These are phyloP conservation scores for Boletellus dicymbophilus DNA, from an alignment of 1,284 basidiomycete genomes.

Conservation along the genomic window DNA sequence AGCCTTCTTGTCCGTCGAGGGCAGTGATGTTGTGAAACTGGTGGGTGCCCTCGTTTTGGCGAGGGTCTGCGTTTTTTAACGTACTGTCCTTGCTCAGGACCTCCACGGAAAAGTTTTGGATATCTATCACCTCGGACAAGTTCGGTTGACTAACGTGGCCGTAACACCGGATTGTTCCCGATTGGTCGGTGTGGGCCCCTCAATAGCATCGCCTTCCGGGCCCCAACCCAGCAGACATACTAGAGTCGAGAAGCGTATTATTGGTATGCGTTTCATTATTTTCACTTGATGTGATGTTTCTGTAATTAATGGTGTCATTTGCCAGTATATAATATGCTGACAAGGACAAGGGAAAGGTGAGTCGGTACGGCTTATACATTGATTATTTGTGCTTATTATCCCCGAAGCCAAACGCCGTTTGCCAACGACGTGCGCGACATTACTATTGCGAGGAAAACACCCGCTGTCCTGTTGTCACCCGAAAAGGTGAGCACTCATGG, in stretches of 20 bases:
- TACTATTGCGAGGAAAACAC: conserved; percentile 60
- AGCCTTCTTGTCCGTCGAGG: conserved; percentile 63
- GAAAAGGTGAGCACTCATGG: conserved; percentile 46
- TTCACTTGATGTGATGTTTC: not conserved
- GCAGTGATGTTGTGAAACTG: conserved; percentile 49
- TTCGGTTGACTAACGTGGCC: conserved; percentile 73
- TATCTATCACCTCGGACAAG: conserved; percentile 61
- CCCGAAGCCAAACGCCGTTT: conserved; percentile 70
- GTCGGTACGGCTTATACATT: conserved; percentile 20
- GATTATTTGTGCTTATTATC: conserved; percentile 9
- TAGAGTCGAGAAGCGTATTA: conserved; percentile 73
- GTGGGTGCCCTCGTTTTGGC: conserved; percentile 30
- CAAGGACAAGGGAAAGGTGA: conserved; percentile 66
- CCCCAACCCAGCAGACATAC: conserved; percentile 69
- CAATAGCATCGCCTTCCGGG: conserved; percentile 61
- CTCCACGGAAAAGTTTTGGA: conserved; percentile 59
- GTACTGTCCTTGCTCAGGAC: conserved; percentile 40
- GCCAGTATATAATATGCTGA: conserved; percentile 71
- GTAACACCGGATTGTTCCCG: conserved; percentile 67
- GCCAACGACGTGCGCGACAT: conserved; percentile 78
- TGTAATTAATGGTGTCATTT: conserved; percentile 1
- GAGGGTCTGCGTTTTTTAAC: conserved; percentile 14
- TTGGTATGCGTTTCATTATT: conserved; percentile 47
- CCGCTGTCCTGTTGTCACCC: conserved; percentile 61
- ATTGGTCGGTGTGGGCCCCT: conserved; percentile 70